Evolutionary conservation across 495 filamentous ascomycete species (phyloP), one percentile per base, ranked within the genome.

Genomic region (Bathelium albidoporum): DNA sequence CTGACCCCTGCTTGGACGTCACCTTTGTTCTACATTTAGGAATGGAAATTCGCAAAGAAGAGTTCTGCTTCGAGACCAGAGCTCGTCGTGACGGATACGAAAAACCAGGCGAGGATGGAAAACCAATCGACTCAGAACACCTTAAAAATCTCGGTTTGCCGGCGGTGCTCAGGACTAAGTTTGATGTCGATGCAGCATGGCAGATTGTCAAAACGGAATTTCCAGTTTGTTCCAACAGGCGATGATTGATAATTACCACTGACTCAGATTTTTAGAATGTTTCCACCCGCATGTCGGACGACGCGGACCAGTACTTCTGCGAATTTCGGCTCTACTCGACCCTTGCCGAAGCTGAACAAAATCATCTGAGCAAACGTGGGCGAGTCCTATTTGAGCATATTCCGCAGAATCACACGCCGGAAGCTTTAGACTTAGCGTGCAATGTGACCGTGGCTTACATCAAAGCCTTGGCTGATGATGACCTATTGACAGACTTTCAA

Each of bases 51-150:
- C 44, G 44, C 44, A 49, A 49, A 49, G 44, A 49, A 49, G 44
- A 49, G 44, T 49, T 49, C 22, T 49, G 44, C 44, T 49, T 49
- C 18, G 44, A 49, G 22, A 49, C 44, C 18, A 20, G 22, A 49
- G 44, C 44, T 49, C 44, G 44, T 49, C 44, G 44, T 49, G 44
- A 49, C 22, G 44, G 44, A 20, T 49, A 49, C 44, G 44, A 49
- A 10, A 49, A 49, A 49, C 44, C 44, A 49, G 44, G 44, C n/a
- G 44, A 49, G 3, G 44, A 49, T n/a, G 44, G 44, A 20, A 49
- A 49, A 20, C 18, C 9, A 9, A 49, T 49, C 44, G 44, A 49
- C 44, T 49, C 44, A 9, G 44, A 49, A 20, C 44, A 49, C n/a
- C 44, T 49, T 20, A 49, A 49, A 49, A 49, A 20, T 49, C 44